Base-by-base conservation (phyloP, 768 basidiomycete species). In the Boletellus emodensis region DNA sequence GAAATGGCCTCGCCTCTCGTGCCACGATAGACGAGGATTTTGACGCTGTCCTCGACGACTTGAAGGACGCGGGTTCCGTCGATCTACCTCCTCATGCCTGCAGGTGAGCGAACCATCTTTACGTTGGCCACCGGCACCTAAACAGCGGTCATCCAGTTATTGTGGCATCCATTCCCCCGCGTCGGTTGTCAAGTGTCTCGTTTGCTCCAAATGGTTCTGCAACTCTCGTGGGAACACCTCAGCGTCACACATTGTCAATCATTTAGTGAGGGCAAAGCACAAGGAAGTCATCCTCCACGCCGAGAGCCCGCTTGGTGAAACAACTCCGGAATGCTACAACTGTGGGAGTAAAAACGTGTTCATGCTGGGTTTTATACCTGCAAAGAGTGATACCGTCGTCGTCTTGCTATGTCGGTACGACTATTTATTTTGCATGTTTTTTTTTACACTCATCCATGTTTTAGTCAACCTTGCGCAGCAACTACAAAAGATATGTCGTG, bases 311-410 rank as follows among this genome's bases (percentile, higher is more conserved):
- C 77, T 99, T 3, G 96, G 96, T 2, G 96, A 98, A 71, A 98
- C 96, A 1, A 90, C 91, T 0, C 96, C 96, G 0, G 96, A 99
- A 72, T 99, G 96, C 68, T 99, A 99, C 76, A 94, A 94, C 63
- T 99, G 96, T 64, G 96, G 96, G 14, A 94, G 90, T 75, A 97
- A 96, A 73, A 99, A 99, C 63, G 96, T 98, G 12, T 99, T 99
- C 65, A 94, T 97, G 90, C 81, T 99, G 15, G 96, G 96, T 4
- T 99, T 99, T 63, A 99, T 99, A 61, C 96, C 96, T 3, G 96
- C 96, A 17, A 99, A 99, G 74, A 92, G 90, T 63, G 96, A 99
- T 63, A 98, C 96, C 5, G 96, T 99, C 35, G 96, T 99, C 33
- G 95, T 99, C 32, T 76, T 99, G 15, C 79, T 99, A 15, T 99